phyloP scores from a whole-genome alignment of 2,329 filamentous ascomycete genomes.

The Parastagonospora avenae region DNA sequence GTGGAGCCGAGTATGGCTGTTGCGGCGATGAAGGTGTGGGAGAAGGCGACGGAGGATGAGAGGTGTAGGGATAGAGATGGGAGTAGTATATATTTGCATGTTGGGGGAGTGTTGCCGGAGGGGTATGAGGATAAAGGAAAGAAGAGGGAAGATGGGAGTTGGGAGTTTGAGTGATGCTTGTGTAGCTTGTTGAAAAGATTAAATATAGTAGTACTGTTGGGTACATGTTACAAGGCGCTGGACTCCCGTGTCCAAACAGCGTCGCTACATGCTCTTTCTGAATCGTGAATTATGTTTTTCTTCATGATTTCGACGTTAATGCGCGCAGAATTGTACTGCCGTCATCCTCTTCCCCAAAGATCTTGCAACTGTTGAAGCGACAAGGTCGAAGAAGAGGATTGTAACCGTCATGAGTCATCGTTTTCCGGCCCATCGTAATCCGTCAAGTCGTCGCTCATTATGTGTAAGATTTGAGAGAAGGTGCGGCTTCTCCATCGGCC shows the following conservation, averaged over 20 bases:
- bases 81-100: conserved; percentile 38
- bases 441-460: conserved; percentile 59
- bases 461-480: conserved; percentile 58
- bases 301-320: neutral
- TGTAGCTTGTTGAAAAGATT: neutral
- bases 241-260: neutral
- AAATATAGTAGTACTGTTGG: neutral
- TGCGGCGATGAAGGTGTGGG: conserved; percentile 33
- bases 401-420: conserved; percentile 32
- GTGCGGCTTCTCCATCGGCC: conserved; percentile 58
- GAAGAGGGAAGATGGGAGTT: conserved; percentile 26
- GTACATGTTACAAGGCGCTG: neutral
- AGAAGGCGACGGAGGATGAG: conserved; percentile 28
- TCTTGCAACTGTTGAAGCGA: conserved; percentile 28
- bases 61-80: conserved; percentile 36
- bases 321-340: neutral
- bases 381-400: conserved; percentile 26
- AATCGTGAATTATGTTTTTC: neutral
- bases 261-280: neutral
- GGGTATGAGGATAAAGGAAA: conserved; percentile 35
- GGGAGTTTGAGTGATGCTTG: conserved; percentile 23
- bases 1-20: conserved; percentile 34
- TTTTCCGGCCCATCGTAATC: conserved; percentile 33
- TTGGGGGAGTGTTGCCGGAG: conserved; percentile 31
- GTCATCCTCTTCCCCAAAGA: conserved; percentile 35